Base-by-base conservation (phyloP, 2,329 filamentous ascomycete species). In the Fusarium denticulatum region DNA sequence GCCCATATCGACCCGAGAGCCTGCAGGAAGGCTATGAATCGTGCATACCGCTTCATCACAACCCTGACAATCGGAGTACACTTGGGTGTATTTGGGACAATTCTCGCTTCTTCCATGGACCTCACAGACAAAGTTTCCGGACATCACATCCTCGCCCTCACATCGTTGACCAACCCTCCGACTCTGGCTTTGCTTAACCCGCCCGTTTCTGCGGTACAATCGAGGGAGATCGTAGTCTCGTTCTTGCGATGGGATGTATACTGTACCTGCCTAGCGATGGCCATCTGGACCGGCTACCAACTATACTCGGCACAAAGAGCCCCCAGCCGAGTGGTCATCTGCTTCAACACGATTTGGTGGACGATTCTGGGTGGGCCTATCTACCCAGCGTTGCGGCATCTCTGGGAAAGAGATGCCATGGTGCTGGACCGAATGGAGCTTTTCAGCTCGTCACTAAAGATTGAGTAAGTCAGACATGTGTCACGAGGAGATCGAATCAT, bases 191-290 rank as follows among this genome's bases (percentile, higher is more conserved):
- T 76, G 3, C 28, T 75, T 1, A n/a, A 42, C 30, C 63, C 74
- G 3, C 64, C 74, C 1, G 52, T 76, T 10, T 52, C 69, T 3
- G 60, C 47, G 1, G 30, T 59, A 7, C 30, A 64, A n/a, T 62
- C 68, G 0, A 64, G 74, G 18, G 65, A 62, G 22, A 66, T 76
- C 15, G 73, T 76, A 2, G 74, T 76, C 2, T 70, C 71, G 0
- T 76, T 76, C 45, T 46, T 76, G 39, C 57, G 73, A 26, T 76
- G 73, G 74, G 74, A 76, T 18, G 69, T 76, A 8, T 76, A 76
- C 15, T 76, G 74, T 6, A 67, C 74, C 4, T 76, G 71, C 12
- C 50, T 65, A 24, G 56, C 73, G 1, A 71, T 76, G 62, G 45
- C 63, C 3, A 45, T 75, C 5, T 76, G 74, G 74, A 52, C 73